Evolutionary conservation across 2,329 filamentous ascomycete genomes (phyloP), one percentile per base, ranked within the genome.

Genomic region (Helminthosporium solani): DNA sequence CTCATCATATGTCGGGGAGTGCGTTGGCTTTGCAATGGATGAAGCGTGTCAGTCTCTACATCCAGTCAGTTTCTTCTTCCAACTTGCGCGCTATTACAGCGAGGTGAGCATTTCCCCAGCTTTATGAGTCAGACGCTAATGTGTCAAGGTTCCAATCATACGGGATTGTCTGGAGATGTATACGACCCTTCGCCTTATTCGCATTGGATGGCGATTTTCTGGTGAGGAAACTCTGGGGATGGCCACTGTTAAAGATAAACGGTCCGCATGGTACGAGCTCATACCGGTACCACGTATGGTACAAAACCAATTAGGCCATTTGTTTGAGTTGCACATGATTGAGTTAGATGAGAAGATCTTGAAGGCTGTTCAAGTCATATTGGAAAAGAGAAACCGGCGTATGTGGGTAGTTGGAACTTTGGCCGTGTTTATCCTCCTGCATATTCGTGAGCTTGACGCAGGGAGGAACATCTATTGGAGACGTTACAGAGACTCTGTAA

Each of bases 191-290:
- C 7, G 19, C 3, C 3, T 39, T 39, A 25, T 39, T 3, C 5
- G 36, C 11, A 3, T 3, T 6, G 14, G 3, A 27, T 39, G 19
- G 19, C 19, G 25, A 27, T 39, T 39, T 39, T 9, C 36, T 27
- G 36, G 36, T n/a, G 21, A 39, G 5, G 36, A 39, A 27, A 39
- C 36, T 27, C 36, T 39, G 7, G 36, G 36, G 14, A 39, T 39
- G 36, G 7, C 12, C n/a, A 27, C 36, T 27, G n/a, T 39, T n/a
- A 20, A 39, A 25, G 19, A 39, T 3, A n/a, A 7, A 27, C 7
- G 3, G 3, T 39, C 36, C 15, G 36, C 36, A n/a, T 39, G 14
- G 36, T 25, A 27, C 36, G 21, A n/a, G 3, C 5, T 27, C 15
- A 39, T 3, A 39, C 36, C 36, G 3, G 36, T 39, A n/a, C 36